A percentile compares a stretch with the other conserved stretches of the same genome.
Conservation (phyloP, 495 filamentous ascomycete genomes). For the Aspergillus cristatus region DNA sequence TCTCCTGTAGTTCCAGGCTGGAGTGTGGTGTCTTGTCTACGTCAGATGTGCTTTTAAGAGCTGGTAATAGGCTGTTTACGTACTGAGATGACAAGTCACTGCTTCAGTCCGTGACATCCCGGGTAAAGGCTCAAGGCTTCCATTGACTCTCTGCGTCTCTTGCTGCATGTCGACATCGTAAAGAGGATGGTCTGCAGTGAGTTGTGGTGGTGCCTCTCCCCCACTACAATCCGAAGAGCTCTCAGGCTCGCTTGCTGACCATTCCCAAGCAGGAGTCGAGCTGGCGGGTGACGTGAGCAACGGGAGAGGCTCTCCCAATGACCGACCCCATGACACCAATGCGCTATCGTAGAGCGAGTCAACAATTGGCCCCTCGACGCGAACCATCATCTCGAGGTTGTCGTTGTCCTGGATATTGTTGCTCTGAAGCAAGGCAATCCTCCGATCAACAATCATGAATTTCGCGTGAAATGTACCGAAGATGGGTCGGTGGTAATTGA, state of each 20-base stretch:
- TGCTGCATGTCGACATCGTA: constrained; percentile 51
- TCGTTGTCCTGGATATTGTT: constrained; percentile 75
- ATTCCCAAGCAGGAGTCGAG: constrained; percentile 19
- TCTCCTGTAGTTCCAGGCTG: constrained; percentile 42
- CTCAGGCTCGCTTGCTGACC: constrained; percentile 1
- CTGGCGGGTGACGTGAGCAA: constrained; percentile 43
- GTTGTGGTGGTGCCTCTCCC: constrained; percentile 34
- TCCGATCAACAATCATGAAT: constrained; percentile 66
- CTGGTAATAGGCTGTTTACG: constrained; percentile 1
- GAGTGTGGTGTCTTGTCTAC: constrained; percentile 39
- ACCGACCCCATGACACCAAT: constrained; percentile 60
- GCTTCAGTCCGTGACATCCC: constrained; percentile 46
- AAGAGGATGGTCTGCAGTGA: constrained; percentile 47
- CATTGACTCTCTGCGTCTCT: constrained; percentile 53
- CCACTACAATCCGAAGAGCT: background rate
- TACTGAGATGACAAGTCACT: constrained; percentile 54
- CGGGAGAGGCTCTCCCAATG: constrained; percentile 52
- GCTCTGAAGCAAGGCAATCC: constrained; percentile 57
- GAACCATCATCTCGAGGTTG: constrained; percentile 73
- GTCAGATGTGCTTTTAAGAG: constrained; percentile 2
- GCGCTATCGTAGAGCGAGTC: constrained; percentile 66
- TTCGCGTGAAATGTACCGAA: constrained; percentile 73
- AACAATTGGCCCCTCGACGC: constrained; percentile 67
- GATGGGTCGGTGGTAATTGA: constrained; percentile 64
- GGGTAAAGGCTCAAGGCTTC: constrained; percentile 33